phyloP scores from a whole-genome alignment of 805 yeast genomes.

The Starmerella etchellsii region DNA sequence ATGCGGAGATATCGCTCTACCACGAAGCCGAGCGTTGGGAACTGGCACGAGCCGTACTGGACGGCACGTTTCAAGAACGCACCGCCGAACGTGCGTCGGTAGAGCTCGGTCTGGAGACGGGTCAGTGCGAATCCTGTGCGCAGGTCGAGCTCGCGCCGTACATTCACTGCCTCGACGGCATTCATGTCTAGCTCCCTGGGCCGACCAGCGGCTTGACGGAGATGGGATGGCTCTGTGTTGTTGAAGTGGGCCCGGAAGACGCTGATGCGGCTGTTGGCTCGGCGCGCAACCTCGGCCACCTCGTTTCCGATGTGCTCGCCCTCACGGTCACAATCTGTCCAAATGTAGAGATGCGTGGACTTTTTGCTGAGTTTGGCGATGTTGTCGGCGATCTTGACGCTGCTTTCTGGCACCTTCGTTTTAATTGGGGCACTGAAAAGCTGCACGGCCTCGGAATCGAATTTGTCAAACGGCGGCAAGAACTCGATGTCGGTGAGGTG shows the following conservation, averaged over 20 bases:
- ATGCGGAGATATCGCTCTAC: constrained; percentile 80
- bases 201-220: constrained; percentile 56
- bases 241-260: constrained; percentile 74
- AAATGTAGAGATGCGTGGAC: constrained; percentile 62
- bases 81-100: constrained; percentile 26
- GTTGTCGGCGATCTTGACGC: constrained; percentile 45
- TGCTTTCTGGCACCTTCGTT: constrained; percentile 31
- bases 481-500: constrained; percentile 62
- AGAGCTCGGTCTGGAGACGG: constrained; percentile 48
- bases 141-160: constrained; percentile 76
- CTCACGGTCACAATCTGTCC: constrained; percentile 98
- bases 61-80: constrained; percentile 29
- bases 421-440: constrained; percentile 61
- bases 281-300: constrained; percentile 54
- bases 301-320: constrained; percentile 90
- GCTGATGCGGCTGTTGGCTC: constrained; percentile 37
- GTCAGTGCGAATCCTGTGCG: constrained; percentile 86
- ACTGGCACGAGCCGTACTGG: constrained; percentile 90
- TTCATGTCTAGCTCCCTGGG: constrained; percentile 53
- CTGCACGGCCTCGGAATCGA: constrained; percentile 46
- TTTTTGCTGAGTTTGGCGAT: constrained; percentile 50
- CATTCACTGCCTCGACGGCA: constrained; percentile 71
- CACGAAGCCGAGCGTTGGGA: constrained; percentile 92
- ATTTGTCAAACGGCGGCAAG: constrained; percentile 50
- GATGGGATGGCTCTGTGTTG: constrained; percentile 66